A percentile compares a stretch with the other conserved stretches of the same genome.
Evolutionary conservation across 2,329 filamentous ascomycete species (phyloP).

Genomic region (Hypoxylon sp.): DNA sequence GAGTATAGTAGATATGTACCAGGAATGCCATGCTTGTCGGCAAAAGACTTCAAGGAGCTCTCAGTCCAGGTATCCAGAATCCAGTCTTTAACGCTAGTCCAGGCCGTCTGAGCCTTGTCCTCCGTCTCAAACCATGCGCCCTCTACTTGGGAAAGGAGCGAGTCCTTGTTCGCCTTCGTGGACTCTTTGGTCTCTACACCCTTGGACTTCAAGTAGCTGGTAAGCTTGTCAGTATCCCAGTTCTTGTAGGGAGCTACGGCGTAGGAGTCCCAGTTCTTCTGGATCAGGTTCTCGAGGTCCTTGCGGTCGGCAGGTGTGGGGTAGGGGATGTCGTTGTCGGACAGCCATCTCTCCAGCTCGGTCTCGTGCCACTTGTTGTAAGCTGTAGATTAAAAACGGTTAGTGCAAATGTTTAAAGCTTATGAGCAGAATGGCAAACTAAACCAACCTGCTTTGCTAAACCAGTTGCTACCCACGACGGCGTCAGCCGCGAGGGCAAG

Average conservation of each 20-base stretch:
- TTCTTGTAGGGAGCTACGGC: conserved; percentile 79
- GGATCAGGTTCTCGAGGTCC: conserved; percentile 91
- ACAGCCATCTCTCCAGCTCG: conserved; percentile 96
- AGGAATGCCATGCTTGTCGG: conserved; percentile 87
- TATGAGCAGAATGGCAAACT: conserved; percentile 5
- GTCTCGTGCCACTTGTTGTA: conserved; percentile 99
- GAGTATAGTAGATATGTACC: conserved; percentile 55
- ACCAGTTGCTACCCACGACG: conserved; percentile 82
- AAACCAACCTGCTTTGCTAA: conserved; percentile 83
- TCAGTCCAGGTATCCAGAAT: conserved; percentile 96
- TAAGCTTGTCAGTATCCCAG: conserved; percentile 79
- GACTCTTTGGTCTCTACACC: conserved; percentile 76
- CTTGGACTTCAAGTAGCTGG: conserved; percentile 75
- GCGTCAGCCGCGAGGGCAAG: conserved; percentile 78
- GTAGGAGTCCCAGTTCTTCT: conserved; percentile 87
- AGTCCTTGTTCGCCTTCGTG: conserved; percentile 75
- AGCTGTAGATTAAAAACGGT: conserved; percentile 64
- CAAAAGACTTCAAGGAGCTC: conserved; percentile 91
- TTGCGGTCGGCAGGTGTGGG: conserved; percentile 92
- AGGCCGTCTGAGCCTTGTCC: conserved; percentile 79
- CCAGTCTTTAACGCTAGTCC: conserved; percentile 84
- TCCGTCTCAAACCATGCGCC: conserved; percentile 81
- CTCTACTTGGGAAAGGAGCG: conserved; percentile 76
- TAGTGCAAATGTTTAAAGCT: not conserved
- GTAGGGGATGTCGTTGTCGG: conserved; percentile 90